Evolutionary conservation across 1,139 yeast genomes (phyloP).

Genomic region (Groenewaldozyma auringiensis): DNA sequence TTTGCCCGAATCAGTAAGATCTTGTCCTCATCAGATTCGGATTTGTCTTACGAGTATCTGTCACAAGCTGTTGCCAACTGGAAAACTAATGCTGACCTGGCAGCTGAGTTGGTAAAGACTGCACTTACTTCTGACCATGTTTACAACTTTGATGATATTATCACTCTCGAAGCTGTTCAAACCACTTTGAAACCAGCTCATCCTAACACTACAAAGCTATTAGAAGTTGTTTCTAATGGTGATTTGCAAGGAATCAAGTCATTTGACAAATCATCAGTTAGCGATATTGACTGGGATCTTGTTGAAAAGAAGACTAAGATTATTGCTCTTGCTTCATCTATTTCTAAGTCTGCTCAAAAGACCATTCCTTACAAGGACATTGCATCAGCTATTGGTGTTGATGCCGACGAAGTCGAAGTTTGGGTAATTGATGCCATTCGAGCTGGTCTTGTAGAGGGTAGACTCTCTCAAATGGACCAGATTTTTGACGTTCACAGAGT

Average conservation of each 20-base stretch:
- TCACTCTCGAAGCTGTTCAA: constrained; percentile 29
- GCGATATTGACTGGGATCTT: constrained; percentile 20
- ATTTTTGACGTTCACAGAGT: constrained; percentile 35
- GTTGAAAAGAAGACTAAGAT: constrained; percentile 25
- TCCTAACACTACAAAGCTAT: constrained; percentile 8
- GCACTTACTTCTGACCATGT: constrained; percentile 24
- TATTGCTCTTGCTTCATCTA: constrained; percentile 23
- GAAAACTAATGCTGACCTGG: constrained; percentile 15
- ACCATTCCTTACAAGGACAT: constrained; percentile 31
- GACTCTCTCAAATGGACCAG: constrained; percentile 35
- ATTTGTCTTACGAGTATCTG: constrained; percentile 26
- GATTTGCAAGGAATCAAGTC: constrained; percentile 25
- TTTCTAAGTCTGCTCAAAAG: constrained; percentile 20
- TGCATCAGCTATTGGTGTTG: constrained; percentile 29
- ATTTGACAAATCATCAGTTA: constrained; percentile 11
- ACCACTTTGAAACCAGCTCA: not conserved
- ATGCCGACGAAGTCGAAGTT: constrained; percentile 32
- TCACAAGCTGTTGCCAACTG: constrained; percentile 23
- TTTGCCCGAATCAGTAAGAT: constrained; percentile 26
- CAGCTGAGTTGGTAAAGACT: constrained; percentile 23
- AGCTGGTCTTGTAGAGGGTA: constrained; percentile 38
- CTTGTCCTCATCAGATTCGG: constrained; percentile 21
- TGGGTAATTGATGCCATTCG: constrained; percentile 39
- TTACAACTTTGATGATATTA: constrained; percentile 31
- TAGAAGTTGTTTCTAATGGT: constrained; percentile 30